Conservation (phyloP, 441 rosid species). For the Euphorbia celastroides region DNA sequence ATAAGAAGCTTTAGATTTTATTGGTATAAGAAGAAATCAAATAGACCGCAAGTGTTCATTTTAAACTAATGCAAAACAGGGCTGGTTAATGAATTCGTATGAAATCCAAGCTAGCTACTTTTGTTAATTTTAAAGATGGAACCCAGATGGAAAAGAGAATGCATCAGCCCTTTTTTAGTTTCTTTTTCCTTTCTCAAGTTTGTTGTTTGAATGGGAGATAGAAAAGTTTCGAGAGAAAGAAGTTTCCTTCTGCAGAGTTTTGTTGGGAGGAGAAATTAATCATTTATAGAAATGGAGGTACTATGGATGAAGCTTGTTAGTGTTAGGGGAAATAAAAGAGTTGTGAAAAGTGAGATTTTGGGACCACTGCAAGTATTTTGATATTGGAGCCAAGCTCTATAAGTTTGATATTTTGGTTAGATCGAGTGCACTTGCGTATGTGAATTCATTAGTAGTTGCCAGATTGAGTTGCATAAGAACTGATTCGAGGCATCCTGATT, state of each 20-base stretch:
- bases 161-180: background rate
- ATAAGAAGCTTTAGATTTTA: too few relatives aligned
- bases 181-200: background rate
- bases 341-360: background rate
- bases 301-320: background rate
- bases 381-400: background rate
- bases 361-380: background rate
- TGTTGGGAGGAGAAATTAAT: background rate
- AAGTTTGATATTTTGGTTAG: background rate
- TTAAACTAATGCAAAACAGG: background rate
- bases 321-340: background rate
- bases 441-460: background rate
- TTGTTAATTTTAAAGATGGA: background rate
- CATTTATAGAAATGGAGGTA: background rate
- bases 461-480: background rate
- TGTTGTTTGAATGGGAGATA: background rate
- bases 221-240: background rate
- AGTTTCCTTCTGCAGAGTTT: background rate
- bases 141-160: background rate
- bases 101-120: background rate
- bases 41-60: background rate
- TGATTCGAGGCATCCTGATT: background rate
- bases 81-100: background rate
- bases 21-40: too few relatives aligned
- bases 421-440: background rate